A percentile compares a stretch with the other conserved stretches of the same genome.
Conservation (phyloP, 2,329 filamentous ascomycete genomes). For the Botrytis cinerea region DNA sequence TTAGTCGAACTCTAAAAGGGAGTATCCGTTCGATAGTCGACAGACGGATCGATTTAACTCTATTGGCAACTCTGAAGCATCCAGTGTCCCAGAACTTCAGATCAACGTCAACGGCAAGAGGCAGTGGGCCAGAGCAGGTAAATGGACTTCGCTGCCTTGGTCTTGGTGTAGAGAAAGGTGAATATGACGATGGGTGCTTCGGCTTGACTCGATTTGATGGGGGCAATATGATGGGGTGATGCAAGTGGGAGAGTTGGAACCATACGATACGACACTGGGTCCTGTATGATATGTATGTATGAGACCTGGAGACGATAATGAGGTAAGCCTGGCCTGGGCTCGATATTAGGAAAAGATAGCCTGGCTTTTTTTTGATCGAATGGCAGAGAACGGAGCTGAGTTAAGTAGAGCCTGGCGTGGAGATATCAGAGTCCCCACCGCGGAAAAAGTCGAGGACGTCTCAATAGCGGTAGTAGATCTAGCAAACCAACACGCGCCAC, state of each 20-base stretch:
- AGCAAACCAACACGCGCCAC: constrained; percentile 19
- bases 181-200: constrained; percentile 12
- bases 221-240: constrained; percentile 8
- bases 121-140: constrained; percentile 2
- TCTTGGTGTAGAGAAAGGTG: constrained; percentile 1
- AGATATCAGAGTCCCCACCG: constrained; percentile 17
- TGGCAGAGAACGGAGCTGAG: neutral
- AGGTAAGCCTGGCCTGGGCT: constrained; percentile 20
- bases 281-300: constrained; percentile 20
- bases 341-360: constrained; percentile 10
- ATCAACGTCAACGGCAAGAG: constrained; percentile 6
- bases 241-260: constrained; percentile 14
- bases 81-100: constrained; percentile 4
- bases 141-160: constrained; percentile 5
- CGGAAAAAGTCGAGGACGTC: constrained; percentile 3
- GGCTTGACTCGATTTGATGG: neutral
- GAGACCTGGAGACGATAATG: constrained; percentile 17
- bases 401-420: constrained; percentile 20
- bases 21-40: constrained; percentile 20
- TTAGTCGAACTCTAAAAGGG: constrained; percentile 17
- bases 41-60: constrained; percentile 5
- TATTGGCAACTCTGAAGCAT: neutral
- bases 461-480: constrained; percentile 7
- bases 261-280: constrained; percentile 20
- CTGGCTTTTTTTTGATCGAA: neutral